A percentile compares a stretch with the other conserved stretches of the same genome.
phyloP scores from a whole-genome alignment of 495 filamentous ascomycete genomes.

The Clohesyomyces aquaticus region DNA sequence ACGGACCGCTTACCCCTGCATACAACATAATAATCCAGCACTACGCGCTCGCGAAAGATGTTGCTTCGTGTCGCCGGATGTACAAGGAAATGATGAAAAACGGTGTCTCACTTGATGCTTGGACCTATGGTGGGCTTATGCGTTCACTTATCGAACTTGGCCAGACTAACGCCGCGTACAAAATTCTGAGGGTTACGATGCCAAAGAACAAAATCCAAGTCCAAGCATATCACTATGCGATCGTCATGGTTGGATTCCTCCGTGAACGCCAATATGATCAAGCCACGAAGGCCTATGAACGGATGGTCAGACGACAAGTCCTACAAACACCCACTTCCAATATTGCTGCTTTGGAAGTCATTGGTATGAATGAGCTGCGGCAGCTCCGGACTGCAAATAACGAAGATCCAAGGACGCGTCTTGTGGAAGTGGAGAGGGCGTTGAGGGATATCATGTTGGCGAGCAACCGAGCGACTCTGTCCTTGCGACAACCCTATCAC shows the following conservation, averaged over 20 bases:
- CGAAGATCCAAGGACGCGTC: constrained; percentile 5
- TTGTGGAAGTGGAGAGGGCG: constrained; percentile 28
- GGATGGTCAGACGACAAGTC: constrained; percentile 57
- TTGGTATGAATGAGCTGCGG: constrained; percentile 31
- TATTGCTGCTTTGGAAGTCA: constrained; percentile 53
- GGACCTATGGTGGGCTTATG: constrained; percentile 77
- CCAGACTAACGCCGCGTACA: constrained; percentile 66
- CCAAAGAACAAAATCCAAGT: constrained; percentile 60
- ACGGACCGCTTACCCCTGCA: constrained; percentile 59
- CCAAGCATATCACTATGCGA: constrained; percentile 73
- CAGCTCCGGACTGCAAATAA: background rate
- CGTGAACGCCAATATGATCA: constrained; percentile 44
- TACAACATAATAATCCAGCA: constrained; percentile 79
- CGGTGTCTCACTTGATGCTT: constrained; percentile 62
- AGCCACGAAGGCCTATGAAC: constrained; percentile 25
- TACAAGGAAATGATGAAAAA: constrained; percentile 64
- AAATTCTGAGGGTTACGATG: constrained; percentile 65
- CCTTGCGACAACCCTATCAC: constrained; percentile 41
- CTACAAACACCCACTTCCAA: constrained; percentile 52
- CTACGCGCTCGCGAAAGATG: constrained; percentile 67
- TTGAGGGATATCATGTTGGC: constrained; percentile 29
- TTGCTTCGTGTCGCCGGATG: constrained; percentile 62
- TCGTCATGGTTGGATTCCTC: constrained; percentile 70
- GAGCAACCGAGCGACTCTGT: constrained; percentile 44
- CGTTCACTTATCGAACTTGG: constrained; percentile 63